A percentile compares a stretch with the other conserved stretches of the same genome.
These are phyloP conservation scores for Leptographium lundbergii DNA, from an alignment of 2,329 filamentous ascomycete species.

Conservation along the genomic window DNA sequence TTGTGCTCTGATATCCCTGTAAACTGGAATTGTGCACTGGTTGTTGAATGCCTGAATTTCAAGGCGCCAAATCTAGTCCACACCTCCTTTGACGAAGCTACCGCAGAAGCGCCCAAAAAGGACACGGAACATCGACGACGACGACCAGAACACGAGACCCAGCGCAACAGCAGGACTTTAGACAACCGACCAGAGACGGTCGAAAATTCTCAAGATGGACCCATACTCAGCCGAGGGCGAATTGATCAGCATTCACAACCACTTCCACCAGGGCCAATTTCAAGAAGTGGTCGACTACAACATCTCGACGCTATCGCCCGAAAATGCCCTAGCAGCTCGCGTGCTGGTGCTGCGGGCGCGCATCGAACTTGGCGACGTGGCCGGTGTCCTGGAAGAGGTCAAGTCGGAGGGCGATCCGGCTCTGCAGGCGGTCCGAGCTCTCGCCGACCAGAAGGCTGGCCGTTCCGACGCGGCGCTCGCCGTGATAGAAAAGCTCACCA, in stretches of 20 bases:
- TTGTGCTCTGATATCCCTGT: too few species aligned
- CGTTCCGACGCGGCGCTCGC: conserved; percentile 49
- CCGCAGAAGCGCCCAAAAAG: background rate
- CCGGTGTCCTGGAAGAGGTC: conserved; percentile 58
- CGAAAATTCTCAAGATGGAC: conserved; percentile 31
- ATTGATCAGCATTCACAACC: conserved; percentile 57
- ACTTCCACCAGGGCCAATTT: conserved; percentile 74
- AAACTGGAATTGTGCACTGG: too few species aligned
- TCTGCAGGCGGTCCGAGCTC: conserved; percentile 60
- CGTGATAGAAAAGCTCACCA: conserved; percentile 53
- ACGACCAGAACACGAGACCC: background rate
- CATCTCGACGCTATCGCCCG: conserved; percentile 61
- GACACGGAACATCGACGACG: background rate
- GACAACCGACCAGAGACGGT: background rate
- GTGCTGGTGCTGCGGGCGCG: conserved; percentile 71
- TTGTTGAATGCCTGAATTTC: background rate
- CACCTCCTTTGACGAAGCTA: background rate
- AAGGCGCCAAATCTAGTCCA: background rate
- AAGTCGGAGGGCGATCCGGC: conserved; percentile 54
- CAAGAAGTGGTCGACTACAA: conserved; percentile 77
- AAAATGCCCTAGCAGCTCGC: conserved; percentile 65
- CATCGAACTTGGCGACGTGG: conserved; percentile 67
- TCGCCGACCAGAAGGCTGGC: conserved; percentile 55
- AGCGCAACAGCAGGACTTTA: background rate
- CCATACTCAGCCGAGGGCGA: conserved; percentile 60